These are phyloP conservation scores for Penium margaritaceum DNA, from an alignment of 139 green algal species.

Conservation along the genomic window DNA sequence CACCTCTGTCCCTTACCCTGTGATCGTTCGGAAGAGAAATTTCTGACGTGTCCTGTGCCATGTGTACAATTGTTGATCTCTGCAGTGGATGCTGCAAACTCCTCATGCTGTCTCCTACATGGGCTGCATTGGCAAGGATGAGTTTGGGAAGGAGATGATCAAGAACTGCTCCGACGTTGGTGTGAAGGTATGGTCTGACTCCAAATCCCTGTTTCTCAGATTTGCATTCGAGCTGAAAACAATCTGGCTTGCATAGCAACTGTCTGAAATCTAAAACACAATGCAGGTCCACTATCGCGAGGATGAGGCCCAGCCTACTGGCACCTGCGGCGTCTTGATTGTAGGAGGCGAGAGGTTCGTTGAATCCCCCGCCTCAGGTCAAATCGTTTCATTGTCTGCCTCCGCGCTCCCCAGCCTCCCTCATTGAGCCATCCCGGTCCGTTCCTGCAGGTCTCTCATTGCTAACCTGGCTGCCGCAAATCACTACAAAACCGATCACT, in stretches of 20 bases:
- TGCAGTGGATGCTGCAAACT: slow-evolving; percentile 89
- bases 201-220: too few relatives aligned
- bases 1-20: too few relatives aligned
- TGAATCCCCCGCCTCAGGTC: too few relatives aligned
- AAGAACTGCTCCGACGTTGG: slow-evolving; percentile 49
- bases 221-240: too few relatives aligned
- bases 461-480: slow-evolving; percentile 95
- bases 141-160: slow-evolving; percentile 75
- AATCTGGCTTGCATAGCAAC: too few relatives aligned
- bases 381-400: too few relatives aligned
- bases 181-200: slow-evolving; percentile 44
- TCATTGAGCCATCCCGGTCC: too few relatives aligned
- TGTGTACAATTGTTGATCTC: neutral
- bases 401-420: too few relatives aligned
- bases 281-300: slow-evolving; percentile 83
- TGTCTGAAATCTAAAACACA: too few relatives aligned
- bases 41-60: too few relatives aligned
- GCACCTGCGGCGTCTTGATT: slow-evolving; percentile 87
- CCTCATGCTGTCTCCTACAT: slow-evolving; percentile 81
- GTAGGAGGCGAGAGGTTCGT: slow-evolving; percentile 73
- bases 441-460: slow-evolving; percentile 72
- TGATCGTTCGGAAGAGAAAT: too few relatives aligned
- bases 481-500: slow-evolving; percentile 86
- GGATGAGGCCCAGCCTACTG: slow-evolving; percentile 74
- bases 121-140: slow-evolving; percentile 91